Evolutionary conservation across 169 alveolate species (phyloP), one percentile per base, ranked within the genome.

Genomic region (Plasmodium blacklocki): DNA sequence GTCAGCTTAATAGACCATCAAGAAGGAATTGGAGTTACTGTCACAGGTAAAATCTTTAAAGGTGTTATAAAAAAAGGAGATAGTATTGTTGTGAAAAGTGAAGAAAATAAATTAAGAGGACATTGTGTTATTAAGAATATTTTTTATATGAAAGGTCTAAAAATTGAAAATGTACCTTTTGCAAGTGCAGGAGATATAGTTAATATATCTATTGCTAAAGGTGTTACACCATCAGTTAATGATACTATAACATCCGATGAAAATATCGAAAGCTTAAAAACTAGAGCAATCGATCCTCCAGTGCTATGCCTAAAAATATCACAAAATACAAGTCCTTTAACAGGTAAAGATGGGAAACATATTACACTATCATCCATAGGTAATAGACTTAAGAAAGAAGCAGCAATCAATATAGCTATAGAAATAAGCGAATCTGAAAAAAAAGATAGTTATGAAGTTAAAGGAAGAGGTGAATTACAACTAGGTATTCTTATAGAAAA

Each of bases 391-490:
- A 89, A 88, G 47, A 88, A 92, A 62, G 99, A 98, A 88, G 97
- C 98, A 39, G 94, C 96, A 62, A 96, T 94, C 52, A 98, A 98
- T 93, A 97, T 97, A 7, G 96, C 99, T 6, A 89, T 98, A 2
- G 95, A 94, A 75, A 97, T 98, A 3, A 87, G 52, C 29, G 98
- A 92, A 50, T 78, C 90, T 6, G 96, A 93, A 60, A 96, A 90
- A 9, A 93, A 93, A 50, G 96, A 88, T 60, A 93, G 94, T 45
- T 92, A 94, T 58, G 92, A 88, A 32, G 90, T 97, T 15, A 92
- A 96, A 43, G 99, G 99, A 0, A 91, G 99, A 86, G 99, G 99
- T 0, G 99, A 97, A 88, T 94, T 98, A 14, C 99, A 98, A 93
- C 88, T 98, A 45, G 98, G 98, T 21, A 96, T 98, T 45, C 93